phyloP scores from a whole-genome alignment of 2,329 filamentous ascomycete genomes.

The Trichoderma harzianum region DNA sequence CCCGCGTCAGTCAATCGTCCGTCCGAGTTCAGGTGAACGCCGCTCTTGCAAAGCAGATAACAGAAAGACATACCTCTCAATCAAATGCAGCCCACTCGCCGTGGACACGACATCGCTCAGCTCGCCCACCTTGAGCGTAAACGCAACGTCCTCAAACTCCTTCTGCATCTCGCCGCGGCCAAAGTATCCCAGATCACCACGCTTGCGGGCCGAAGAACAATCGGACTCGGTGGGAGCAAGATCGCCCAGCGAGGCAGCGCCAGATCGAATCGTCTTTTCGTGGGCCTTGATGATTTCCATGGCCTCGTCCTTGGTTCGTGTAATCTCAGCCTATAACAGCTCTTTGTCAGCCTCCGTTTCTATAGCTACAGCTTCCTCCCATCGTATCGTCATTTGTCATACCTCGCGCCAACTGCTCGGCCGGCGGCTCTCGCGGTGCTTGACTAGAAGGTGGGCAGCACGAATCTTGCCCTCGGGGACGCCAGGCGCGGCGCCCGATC shows the following conservation, averaged over 20 bases:
- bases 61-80: slow-evolving; percentile 67
- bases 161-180: slow-evolving; percentile 96
- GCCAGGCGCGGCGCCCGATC: slow-evolving; percentile 36
- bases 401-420: slow-evolving; percentile 90
- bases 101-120: slow-evolving; percentile 87
- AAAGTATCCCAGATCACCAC: slow-evolving; percentile 92
- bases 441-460: slow-evolving; percentile 87
- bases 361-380: not conserved
- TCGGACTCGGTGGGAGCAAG: slow-evolving; percentile 87
- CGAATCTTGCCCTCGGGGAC: slow-evolving; percentile 79
- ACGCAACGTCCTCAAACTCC: slow-evolving; percentile 95
- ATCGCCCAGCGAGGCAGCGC: slow-evolving; percentile 69
- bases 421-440: slow-evolving; percentile 83
- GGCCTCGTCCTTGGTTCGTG: slow-evolving; percentile 83
- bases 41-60: not conserved
- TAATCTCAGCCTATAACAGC: slow-evolving; percentile 64
- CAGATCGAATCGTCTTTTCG: slow-evolving; percentile 70
- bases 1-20: not conserved
- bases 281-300: slow-evolving; percentile 70
- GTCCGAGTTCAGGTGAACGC: not conserved
- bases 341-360: not conserved
- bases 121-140: slow-evolving; percentile 81
- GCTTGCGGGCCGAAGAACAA: slow-evolving; percentile 92
- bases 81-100: slow-evolving; percentile 90
- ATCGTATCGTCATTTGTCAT: slow-evolving; percentile 20